Evolutionary conservation across 352 stramenopile species (phyloP), one percentile per base, ranked within the genome.

Genomic region (Phytophthora colocasiae): DNA sequence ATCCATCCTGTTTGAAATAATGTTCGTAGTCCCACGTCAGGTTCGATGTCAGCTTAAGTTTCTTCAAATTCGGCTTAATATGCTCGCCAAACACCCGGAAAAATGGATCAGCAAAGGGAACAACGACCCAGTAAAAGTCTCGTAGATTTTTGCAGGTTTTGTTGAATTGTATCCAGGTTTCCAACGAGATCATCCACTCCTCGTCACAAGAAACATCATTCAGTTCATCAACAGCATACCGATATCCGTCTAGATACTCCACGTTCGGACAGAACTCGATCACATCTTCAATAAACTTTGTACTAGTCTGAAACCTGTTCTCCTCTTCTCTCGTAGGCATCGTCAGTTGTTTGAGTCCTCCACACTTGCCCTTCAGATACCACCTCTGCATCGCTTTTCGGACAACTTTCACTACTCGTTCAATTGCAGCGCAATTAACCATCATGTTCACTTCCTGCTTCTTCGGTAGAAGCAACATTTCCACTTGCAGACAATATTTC

Each of bases 41-140:
- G 49, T 77, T 85, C 26, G 77, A 66, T 27, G 65, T 71, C 19
- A 86, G 57, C 3, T 46, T 53, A 17, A 85, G 52, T 15, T 59
- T 69, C 19, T 46, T 72, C 22, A 87, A 52, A 22, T 75, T 55
- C 12, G 71, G 71, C 52, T 85, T 87, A 1, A 63, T 24, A 40
- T 77, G 14, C 17, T 81, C 53, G 11, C 76, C 71, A 50, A 83
- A 87, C 1, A 72, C 57, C 6, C 69, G 57, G 38, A 85, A 87
- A 52, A 83, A 82, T 3, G 67, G 66, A 15, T 79, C 71, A 15
- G 75, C 66, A 48, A 78, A 82, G 0, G 71, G 75, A 12, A 77
- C 75, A 5, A 79, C 58, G 1, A 58, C 58, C 71, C 74, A 86
- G 31, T 80, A 58, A 45, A 81, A 83, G 19, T 78, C 68, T 0